phyloP scores from a whole-genome alignment of 2,329 filamentous ascomycete genomes.

The Fusarium tanahbumbuense region DNA sequence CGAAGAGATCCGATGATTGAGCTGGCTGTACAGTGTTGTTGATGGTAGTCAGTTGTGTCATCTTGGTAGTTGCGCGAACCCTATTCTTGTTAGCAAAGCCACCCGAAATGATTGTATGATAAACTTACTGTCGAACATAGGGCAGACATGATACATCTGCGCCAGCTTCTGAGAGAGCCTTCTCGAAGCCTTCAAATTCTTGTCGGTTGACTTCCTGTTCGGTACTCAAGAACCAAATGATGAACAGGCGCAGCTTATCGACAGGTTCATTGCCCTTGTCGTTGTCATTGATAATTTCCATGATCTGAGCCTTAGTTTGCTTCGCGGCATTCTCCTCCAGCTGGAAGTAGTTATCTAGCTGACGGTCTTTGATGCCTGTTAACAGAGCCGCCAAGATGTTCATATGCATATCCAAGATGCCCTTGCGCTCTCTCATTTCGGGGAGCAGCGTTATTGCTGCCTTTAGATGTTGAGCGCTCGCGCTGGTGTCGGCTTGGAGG shows the following conservation, averaged over 20 bases:
- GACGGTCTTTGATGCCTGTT: conserved; percentile 89
- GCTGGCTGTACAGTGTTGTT: conserved; percentile 75
- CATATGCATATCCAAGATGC: conserved; percentile 98
- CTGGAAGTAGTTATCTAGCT: conserved; percentile 96
- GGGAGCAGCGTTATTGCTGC: conserved; percentile 93
- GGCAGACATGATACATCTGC: conserved; percentile 81
- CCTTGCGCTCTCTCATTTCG: conserved; percentile 91
- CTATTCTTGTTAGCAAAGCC: conserved; percentile 55
- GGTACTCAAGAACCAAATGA: conserved; percentile 96
- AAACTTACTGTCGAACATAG: conserved; percentile 83
- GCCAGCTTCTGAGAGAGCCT: conserved; percentile 80
- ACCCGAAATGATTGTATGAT: not conserved
- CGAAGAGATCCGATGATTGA: conserved; percentile 82
- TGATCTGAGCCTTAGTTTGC: conserved; percentile 87
- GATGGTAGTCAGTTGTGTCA: conserved; percentile 96
- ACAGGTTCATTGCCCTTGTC: conserved; percentile 85
- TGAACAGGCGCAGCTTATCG: conserved; percentile 93
- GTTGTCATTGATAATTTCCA: conserved; percentile 84
- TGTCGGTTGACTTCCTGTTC: conserved; percentile 86
- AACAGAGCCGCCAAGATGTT: conserved; percentile 86
- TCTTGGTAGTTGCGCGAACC: conserved; percentile 93
- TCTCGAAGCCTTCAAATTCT: conserved; percentile 88
- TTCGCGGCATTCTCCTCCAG: conserved; percentile 93
- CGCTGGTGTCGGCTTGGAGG: conserved; percentile 86
- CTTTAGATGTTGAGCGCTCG: conserved; percentile 94